Evolutionary conservation across 495 filamentous ascomycete genomes (phyloP).

Genomic region (Hypomontagnella monticulosa): DNA sequence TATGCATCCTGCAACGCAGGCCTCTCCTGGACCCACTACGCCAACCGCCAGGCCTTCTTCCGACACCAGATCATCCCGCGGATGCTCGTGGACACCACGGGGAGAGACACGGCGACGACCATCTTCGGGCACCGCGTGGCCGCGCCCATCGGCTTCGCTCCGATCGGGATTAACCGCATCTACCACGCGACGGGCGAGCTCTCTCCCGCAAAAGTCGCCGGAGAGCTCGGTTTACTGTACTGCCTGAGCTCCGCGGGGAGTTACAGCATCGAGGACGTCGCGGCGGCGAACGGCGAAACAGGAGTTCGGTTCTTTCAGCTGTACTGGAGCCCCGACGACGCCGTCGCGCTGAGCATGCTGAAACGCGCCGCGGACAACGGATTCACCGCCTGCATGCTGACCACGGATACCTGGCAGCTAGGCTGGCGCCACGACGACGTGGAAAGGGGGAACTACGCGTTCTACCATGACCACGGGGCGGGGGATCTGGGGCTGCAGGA

Average conservation of each 20-base stretch:
- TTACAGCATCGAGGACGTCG: constrained; percentile 67
- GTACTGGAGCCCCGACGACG: constrained; percentile 72
- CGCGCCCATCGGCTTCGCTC: constrained; percentile 71
- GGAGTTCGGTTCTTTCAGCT: constrained; percentile 69
- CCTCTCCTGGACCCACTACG: constrained; percentile 70
- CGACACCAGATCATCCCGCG: constrained; percentile 72
- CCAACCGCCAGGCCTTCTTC: constrained; percentile 75
- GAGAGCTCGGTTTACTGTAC: constrained; percentile 64
- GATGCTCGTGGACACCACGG: constrained; percentile 69
- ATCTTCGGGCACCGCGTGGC: constrained; percentile 71
- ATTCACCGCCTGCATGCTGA: constrained; percentile 68
- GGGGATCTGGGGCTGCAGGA: constrained; percentile 65
- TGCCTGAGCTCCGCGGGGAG: constrained; percentile 69
- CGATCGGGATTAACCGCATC: constrained; percentile 73
- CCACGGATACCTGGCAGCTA: constrained; percentile 72
- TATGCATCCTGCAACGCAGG: constrained; percentile 76
- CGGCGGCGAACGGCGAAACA: constrained; percentile 60
- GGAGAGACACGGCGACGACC: constrained; percentile 63
- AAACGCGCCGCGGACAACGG: constrained; percentile 63
- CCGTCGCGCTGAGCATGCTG: constrained; percentile 64
- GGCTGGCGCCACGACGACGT: constrained; percentile 73
- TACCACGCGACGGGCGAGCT: constrained; percentile 67
- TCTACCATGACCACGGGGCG: constrained; percentile 58
- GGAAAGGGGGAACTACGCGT: constrained; percentile 67
- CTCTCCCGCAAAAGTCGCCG: constrained; percentile 66